phyloP scores from a whole-genome alignment of 306 rosid genomes.

The Cyclanthera cordifolia region DNA sequence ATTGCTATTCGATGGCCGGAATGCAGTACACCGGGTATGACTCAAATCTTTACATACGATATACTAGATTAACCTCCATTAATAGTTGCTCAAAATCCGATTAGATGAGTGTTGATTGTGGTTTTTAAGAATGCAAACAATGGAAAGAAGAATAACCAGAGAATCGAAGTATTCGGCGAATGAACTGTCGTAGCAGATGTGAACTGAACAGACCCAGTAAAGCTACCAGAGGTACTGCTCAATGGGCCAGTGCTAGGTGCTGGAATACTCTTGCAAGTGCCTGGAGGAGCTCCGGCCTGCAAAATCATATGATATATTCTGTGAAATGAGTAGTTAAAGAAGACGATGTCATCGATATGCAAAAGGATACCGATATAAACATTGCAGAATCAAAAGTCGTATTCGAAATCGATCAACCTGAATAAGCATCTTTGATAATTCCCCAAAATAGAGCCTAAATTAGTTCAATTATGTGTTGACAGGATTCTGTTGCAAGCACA shows the following conservation, averaged over 20 bases:
- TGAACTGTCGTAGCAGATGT: constrained; percentile 42
- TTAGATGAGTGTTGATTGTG: constrained; percentile 5
- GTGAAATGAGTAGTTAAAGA: background rate
- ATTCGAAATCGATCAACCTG: background rate
- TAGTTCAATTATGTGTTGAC: background rate
- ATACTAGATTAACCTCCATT: constrained; percentile 26
- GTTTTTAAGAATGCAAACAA: constrained; percentile 28
- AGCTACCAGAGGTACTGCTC: constrained; percentile 55
- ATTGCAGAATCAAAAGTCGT: background rate
- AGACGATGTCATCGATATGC: background rate
- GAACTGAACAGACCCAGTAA: constrained; percentile 84
- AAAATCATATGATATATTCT: constrained; percentile 18
- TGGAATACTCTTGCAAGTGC: constrained; percentile 72
- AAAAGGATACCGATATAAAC: background rate
- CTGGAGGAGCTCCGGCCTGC: constrained; percentile 77
- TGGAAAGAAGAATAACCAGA: constrained; percentile 29
- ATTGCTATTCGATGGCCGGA: constrained; percentile 25
- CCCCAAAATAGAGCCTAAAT: background rate
- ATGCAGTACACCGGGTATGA: constrained; percentile 18
- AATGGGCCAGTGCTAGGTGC: constrained; percentile 39
- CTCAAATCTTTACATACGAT: constrained; percentile 22
- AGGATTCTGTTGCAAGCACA: constrained; percentile 1
- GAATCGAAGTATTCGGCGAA: constrained; percentile 25
- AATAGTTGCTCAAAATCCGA: constrained; percentile 23
- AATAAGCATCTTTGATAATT: background rate